Evolutionary conservation across 495 filamentous ascomycete species (phyloP).

Genomic region (Aspergillus hancockii): DNA sequence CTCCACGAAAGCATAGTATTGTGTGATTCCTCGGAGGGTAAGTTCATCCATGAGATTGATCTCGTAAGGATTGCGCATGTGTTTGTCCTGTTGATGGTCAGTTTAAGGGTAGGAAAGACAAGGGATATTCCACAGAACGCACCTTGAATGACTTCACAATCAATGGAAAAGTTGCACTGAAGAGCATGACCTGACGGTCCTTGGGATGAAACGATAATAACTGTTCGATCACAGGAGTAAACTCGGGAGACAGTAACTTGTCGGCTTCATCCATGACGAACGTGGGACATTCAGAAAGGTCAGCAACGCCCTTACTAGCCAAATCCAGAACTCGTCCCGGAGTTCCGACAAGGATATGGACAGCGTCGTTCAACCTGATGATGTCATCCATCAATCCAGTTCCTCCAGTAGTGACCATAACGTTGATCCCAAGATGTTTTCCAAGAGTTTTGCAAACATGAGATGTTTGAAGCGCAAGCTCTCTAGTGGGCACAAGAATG

Average conservation of each 20-base stretch:
- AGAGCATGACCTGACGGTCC: constrained; percentile 97
- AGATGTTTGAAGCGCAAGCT: constrained; percentile 97
- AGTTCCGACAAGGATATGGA: constrained; percentile 97
- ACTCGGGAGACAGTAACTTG: constrained; percentile 93
- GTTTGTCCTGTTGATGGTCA: constrained; percentile 66
- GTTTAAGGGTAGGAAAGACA: constrained; percentile 1
- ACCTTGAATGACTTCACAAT: constrained; percentile 95
- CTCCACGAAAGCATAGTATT: constrained; percentile 99
- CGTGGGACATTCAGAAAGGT: constrained; percentile 92
- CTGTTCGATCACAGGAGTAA: constrained; percentile 96
- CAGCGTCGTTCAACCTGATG: constrained; percentile 86
- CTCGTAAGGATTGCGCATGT: constrained; percentile 93
- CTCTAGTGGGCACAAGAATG: constrained; percentile 93
- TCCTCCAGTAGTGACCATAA: constrained; percentile 98
- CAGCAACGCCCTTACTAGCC: constrained; percentile 90
- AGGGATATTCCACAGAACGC: constrained; percentile 11
- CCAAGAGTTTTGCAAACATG: constrained; percentile 98
- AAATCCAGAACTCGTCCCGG: constrained; percentile 94
- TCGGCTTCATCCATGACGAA: constrained; percentile 99
- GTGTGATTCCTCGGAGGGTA: constrained; percentile 94
- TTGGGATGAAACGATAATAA: constrained; percentile 90
- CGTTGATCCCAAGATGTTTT: constrained; percentile 94
- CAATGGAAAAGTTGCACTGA: constrained; percentile 94
- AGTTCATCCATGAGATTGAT: constrained; percentile 99
- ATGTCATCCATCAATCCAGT: constrained; percentile 96